These are phyloP conservation scores for Plectranthus barbatus DNA, from an alignment of 257 asterid genomes.

Conservation along the genomic window DNA sequence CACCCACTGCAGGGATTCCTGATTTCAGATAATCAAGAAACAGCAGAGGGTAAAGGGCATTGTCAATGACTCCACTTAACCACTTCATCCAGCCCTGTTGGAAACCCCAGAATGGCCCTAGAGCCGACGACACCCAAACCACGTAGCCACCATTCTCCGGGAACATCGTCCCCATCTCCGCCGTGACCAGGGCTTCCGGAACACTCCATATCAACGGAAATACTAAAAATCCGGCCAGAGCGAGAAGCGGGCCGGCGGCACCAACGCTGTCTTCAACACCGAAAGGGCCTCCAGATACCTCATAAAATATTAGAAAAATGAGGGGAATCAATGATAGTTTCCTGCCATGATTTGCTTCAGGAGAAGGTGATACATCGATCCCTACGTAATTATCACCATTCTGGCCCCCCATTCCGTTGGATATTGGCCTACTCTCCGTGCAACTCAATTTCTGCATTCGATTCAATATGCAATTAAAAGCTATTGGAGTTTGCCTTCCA, in stretches of 20 bases:
- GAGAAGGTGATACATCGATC: constrained; percentile 22
- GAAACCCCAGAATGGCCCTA: constrained; percentile 70
- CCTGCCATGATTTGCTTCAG: constrained; percentile 21
- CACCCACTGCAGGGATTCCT: constrained; percentile 49
- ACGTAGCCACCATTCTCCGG: constrained; percentile 75
- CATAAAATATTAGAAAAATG: constrained; percentile 56
- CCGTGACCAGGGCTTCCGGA: constrained; percentile 69
- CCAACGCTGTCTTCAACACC: constrained; percentile 61
- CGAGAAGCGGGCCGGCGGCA: constrained; percentile 66
- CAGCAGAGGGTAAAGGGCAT: constrained; percentile 56
- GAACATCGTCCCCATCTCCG: constrained; percentile 72
- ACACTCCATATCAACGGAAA: constrained; percentile 68
- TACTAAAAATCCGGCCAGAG: constrained; percentile 47
- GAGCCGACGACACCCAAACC: constrained; percentile 66
- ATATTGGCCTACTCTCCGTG: constrained; percentile 15
- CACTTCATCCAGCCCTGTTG: constrained; percentile 78
- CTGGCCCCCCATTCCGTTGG: constrained; percentile 26
- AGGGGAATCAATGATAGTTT: constrained; percentile 48
- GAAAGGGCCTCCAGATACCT: constrained; percentile 68
- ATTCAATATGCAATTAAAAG: background rate
- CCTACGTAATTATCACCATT: constrained; percentile 25
- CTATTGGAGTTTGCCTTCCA: no score
- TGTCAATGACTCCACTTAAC: constrained; percentile 66
- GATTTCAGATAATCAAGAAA: constrained; percentile 65
- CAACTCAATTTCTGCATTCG: constrained; percentile 38